Conservation (phyloP, 139 green algal species). For the Picochlorum sp. region DNA sequence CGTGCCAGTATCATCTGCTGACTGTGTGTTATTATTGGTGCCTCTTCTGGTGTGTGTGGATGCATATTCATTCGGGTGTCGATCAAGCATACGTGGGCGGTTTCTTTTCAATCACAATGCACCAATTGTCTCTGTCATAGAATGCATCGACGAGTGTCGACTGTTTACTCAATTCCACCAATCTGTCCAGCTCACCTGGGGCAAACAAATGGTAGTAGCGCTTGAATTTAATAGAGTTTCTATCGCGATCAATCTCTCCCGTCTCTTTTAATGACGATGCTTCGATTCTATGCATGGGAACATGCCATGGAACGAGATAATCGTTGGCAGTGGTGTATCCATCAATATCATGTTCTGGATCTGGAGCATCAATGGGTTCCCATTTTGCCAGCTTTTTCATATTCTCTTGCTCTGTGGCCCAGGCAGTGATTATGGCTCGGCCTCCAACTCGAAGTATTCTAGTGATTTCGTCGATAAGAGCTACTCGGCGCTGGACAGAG, state of each 20-base stretch:
- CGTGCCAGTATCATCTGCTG: too few relatives aligned
- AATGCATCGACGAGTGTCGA: constrained; percentile 45
- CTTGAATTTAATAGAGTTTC: constrained; percentile 77
- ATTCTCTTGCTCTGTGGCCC: constrained; percentile 89
- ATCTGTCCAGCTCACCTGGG: constrained; percentile 59
- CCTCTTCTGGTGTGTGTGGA: too few relatives aligned
- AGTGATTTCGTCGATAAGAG: constrained; percentile 67
- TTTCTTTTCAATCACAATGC: background rate
- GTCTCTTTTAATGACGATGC: constrained; percentile 16
- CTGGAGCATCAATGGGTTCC: constrained; percentile 34
- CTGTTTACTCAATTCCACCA: constrained; percentile 42
- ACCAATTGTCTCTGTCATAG: constrained; percentile 86
- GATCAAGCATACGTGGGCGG: too few relatives aligned
- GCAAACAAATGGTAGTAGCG: constrained; percentile 97
- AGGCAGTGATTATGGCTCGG: constrained; percentile 74
- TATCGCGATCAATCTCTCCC: constrained; percentile 49
- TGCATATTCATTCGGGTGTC: too few relatives aligned
- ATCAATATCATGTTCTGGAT: background rate
- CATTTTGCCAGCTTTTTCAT: constrained; percentile 82
- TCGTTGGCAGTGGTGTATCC: constrained; percentile 36
- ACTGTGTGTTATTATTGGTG: too few relatives aligned
- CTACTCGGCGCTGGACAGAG: constrained; percentile 45
- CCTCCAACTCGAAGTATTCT: constrained; percentile 60
- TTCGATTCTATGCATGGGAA: constrained; percentile 80
- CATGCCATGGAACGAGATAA: constrained; percentile 95